Conservation (phyloP, 2,329 filamentous ascomycete genomes). For the Stachybotrys chlorohalonatus region DNA sequence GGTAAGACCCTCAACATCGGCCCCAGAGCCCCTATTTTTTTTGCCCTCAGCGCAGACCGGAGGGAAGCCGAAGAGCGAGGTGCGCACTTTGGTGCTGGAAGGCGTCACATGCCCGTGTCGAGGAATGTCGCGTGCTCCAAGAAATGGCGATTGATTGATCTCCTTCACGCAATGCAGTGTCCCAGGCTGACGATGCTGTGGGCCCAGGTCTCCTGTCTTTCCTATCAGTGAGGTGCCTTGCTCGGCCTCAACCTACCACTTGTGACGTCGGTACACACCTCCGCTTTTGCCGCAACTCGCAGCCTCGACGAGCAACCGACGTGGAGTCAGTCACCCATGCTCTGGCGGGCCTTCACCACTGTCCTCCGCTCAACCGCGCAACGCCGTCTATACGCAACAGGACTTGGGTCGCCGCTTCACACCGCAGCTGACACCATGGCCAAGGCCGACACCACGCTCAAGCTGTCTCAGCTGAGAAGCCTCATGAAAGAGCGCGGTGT, state of each 20-base stretch:
- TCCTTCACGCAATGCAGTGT: not conserved
- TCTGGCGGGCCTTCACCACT: not conserved
- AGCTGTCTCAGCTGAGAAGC: conserved; percentile 66
- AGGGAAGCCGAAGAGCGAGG: too few species aligned
- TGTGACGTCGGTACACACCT: not conserved
- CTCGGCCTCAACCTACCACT: not conserved
- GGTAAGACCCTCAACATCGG: not conserved
- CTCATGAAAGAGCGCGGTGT: conserved; percentile 83
- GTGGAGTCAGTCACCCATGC: not conserved
- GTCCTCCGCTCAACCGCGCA: conserved; percentile 9
- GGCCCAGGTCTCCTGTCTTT: not conserved
- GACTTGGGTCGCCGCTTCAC: conserved; percentile 5
- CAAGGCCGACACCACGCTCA: conserved; percentile 63
- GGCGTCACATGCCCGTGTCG: not conserved
- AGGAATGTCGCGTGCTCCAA: not conserved
- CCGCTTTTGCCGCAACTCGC: not conserved
- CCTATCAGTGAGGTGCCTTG: too few species aligned
- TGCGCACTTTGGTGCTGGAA: not conserved
- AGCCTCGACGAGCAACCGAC: not conserved
- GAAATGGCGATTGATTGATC: not conserved
- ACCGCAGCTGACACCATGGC: conserved; percentile 17
- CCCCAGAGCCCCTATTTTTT: too few species aligned
- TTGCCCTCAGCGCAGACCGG: too few species aligned
- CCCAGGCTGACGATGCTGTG: not conserved
- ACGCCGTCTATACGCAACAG: conserved; percentile 5